Evolutionary conservation across 805 yeast species (phyloP).

Genomic region (Metschnikowia sp.): DNA sequence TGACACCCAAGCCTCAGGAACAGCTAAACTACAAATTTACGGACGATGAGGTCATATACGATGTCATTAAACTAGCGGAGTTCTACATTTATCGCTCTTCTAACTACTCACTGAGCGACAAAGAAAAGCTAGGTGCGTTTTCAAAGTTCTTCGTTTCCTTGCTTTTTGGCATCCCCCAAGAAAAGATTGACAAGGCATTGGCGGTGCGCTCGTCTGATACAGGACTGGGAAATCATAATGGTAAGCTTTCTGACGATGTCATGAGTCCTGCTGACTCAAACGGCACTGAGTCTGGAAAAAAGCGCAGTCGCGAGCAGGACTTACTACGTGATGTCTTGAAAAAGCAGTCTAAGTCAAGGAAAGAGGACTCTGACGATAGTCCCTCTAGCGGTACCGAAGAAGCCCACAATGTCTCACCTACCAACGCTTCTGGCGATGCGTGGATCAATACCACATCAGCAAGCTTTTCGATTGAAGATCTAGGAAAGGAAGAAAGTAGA

Average conservation of each 20-base stretch:
- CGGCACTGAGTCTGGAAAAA: conserved; percentile 27
- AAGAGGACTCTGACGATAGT: conserved; percentile 32
- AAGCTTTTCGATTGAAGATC: conserved; percentile 26
- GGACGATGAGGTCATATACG: conserved; percentile 69
- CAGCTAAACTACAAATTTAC: conserved; percentile 59
- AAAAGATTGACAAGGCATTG: conserved; percentile 43
- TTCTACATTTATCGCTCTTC: conserved; percentile 66
- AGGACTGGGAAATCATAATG: conserved; percentile 15
- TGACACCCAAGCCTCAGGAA: conserved; percentile 82
- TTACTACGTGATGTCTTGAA: conserved; percentile 59
- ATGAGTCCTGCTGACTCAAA: conserved; percentile 13
- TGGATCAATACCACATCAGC: conserved; percentile 40
- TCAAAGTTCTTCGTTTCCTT: conserved; percentile 65
- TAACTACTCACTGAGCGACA: conserved; percentile 74
- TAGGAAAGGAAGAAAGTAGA: conserved; percentile 36
- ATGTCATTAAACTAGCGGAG: conserved; percentile 64
- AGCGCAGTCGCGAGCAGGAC: conserved; percentile 53
- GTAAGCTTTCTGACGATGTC: conserved; percentile 12
- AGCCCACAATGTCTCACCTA: conserved; percentile 27
- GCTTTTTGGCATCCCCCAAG: conserved; percentile 62
- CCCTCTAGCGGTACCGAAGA: conserved; percentile 34
- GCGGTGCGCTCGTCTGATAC: conserved; percentile 20
- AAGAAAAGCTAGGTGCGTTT: conserved; percentile 70
- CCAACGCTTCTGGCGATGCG: conserved; percentile 38
- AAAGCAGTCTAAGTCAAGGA: conserved; percentile 42